Evolutionary conservation across 2,329 filamentous ascomycete genomes (phyloP).

Genomic region (Xylaria sp.): DNA sequence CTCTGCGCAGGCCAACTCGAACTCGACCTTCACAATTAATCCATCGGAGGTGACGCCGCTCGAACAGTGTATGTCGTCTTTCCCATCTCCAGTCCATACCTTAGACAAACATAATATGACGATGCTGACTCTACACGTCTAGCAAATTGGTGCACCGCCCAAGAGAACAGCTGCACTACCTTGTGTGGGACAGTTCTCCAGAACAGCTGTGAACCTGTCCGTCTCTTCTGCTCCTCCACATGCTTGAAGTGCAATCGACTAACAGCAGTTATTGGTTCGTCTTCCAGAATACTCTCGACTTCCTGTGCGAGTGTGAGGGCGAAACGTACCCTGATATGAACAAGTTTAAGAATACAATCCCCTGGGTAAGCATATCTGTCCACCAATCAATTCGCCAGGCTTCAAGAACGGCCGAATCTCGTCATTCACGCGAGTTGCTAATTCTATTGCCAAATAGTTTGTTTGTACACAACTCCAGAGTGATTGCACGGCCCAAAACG

Average conservation of each 20-base stretch:
- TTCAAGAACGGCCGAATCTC: neutral
- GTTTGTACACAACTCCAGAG: slow-evolving; percentile 62
- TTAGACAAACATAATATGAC: slow-evolving; percentile 6
- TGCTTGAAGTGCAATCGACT: slow-evolving; percentile 5
- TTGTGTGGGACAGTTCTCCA: slow-evolving; percentile 56
- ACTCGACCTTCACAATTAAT: slow-evolving; percentile 59
- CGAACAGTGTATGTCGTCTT: slow-evolving; percentile 53
- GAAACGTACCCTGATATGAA: slow-evolving; percentile 61
- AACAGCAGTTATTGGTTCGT: slow-evolving; percentile 3
- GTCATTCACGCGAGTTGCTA: slow-evolving; percentile 1
- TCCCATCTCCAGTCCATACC: slow-evolving; percentile 1
- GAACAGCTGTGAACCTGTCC: slow-evolving; percentile 61
- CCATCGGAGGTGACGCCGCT: slow-evolving; percentile 45
- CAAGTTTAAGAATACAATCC: slow-evolving; percentile 63
- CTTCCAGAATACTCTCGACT: slow-evolving; percentile 52
- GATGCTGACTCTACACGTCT: slow-evolving; percentile 36
- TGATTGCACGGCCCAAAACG: slow-evolving; percentile 58
- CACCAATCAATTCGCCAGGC: neutral
- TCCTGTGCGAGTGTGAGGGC: slow-evolving; percentile 62
- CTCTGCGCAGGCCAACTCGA: slow-evolving; percentile 54
- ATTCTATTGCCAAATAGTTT: slow-evolving; percentile 51
- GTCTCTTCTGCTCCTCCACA: slow-evolving; percentile 39
- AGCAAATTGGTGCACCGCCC: slow-evolving; percentile 62
- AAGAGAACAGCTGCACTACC: slow-evolving; percentile 61
- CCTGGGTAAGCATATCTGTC: slow-evolving; percentile 43